A percentile compares a stretch with the other conserved stretches of the same genome.
phyloP scores from a whole-genome alignment of 2,329 filamentous ascomycete species.

The Ceratocystis huliohia region DNA sequence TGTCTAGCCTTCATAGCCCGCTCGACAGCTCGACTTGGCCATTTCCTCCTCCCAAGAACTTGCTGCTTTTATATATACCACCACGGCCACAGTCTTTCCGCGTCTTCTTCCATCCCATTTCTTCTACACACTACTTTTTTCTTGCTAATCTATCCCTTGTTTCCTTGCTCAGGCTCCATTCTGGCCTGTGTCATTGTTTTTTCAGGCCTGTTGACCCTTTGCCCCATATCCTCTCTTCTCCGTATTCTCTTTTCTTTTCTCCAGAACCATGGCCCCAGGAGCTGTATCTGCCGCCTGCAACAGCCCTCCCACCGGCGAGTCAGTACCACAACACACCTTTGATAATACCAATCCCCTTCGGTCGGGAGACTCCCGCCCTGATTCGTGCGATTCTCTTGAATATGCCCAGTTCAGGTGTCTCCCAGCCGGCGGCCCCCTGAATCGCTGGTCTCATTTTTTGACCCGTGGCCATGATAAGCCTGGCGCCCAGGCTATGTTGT shows the following conservation, averaged over 20 bases:
- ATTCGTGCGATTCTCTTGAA: conserved; percentile 26
- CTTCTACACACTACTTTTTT: not conserved
- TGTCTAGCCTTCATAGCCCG: not conserved
- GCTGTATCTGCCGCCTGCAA: conserved; percentile 2
- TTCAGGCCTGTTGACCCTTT: conserved; percentile 2
- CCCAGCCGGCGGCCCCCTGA: conserved; percentile 48
- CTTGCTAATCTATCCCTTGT: not conserved
- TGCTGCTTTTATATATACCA: not conserved
- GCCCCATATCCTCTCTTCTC: conserved; percentile 1
- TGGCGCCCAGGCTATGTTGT: conserved; percentile 91
- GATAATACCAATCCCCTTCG: conserved; percentile 2
- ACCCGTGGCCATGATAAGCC: conserved; percentile 83
- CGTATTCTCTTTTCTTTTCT: not conserved
- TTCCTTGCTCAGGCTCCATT: conserved; percentile 6
- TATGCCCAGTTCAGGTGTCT: conserved; percentile 43
- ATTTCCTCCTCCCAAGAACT: not conserved
- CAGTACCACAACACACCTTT: not conserved
- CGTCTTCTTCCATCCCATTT: not conserved
- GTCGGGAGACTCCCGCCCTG: conserved; percentile 1
- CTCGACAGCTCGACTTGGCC: not conserved
- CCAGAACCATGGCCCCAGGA: conserved; percentile 7
- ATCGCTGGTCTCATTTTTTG: conserved; percentile 72
- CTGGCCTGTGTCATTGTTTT: conserved; percentile 3
- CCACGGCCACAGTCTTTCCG: not conserved
- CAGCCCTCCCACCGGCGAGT: not conserved